Conservation (phyloP, 129 eudicot species). For the Flaveria sonorensis region DNA sequence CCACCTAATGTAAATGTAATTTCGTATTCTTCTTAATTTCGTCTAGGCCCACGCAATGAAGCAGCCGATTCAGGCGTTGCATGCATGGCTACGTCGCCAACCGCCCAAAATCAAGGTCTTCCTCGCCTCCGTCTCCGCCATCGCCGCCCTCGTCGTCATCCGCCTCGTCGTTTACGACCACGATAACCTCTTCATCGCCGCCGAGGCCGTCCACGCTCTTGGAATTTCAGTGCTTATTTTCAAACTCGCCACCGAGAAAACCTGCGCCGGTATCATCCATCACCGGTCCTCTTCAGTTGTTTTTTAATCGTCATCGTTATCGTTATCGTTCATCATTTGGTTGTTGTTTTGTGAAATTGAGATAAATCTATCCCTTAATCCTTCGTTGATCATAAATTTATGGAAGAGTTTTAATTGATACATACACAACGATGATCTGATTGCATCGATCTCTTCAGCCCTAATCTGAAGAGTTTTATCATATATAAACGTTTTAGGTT, state of each 20-base stretch:
- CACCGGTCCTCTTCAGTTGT: neutral
- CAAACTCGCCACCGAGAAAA: slow-evolving; percentile 62
- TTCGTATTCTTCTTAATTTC: neutral
- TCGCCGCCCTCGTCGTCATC: slow-evolving; percentile 58
- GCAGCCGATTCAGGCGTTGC: slow-evolving; percentile 23
- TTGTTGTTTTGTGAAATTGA: neutral
- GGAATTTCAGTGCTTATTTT: slow-evolving; percentile 66
- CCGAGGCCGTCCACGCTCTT: slow-evolving; percentile 65
- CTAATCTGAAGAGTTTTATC: too few relatives aligned
- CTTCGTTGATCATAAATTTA: neutral
- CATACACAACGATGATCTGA: neutral
- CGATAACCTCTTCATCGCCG: slow-evolving; percentile 65
- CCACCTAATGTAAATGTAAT: neutral
- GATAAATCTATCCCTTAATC: neutral
- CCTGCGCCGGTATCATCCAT: slow-evolving; percentile 7
- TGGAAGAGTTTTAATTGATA: too few relatives aligned
- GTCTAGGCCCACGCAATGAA: neutral
- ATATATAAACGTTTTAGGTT: too few relatives aligned
- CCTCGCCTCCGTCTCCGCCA: slow-evolving; percentile 49
- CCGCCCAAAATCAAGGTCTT: slow-evolving; percentile 70
- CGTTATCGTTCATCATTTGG: neutral
- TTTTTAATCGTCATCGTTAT: neutral
- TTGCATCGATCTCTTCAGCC: neutral
- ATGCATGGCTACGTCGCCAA: slow-evolving; percentile 58
- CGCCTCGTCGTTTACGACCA: slow-evolving; percentile 67